Percentiles rank a stretch among this genome's conserved stretches.
Conservation (phyloP, 1,284 basidiomycete species). For the Boletus calvinii region DNA sequence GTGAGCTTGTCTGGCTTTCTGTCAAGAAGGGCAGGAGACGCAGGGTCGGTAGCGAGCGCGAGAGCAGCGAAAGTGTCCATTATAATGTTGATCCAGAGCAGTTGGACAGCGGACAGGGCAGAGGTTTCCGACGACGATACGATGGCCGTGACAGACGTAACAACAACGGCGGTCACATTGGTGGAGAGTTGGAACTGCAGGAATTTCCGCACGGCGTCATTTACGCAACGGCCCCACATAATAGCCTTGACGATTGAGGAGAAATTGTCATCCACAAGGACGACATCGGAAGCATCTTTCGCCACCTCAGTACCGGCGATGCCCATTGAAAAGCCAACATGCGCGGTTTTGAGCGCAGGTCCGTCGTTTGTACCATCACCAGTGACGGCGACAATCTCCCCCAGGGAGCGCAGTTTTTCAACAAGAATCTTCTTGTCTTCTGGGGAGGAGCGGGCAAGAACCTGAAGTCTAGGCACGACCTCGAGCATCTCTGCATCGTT, state of each 20-base stretch:
- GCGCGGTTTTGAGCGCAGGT: constrained; percentile 91
- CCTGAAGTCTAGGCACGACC: constrained; percentile 69
- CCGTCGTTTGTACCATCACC: constrained; percentile 99
- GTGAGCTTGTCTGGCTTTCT: constrained; percentile 89
- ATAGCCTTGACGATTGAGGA: constrained; percentile 95
- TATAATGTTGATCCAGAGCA: constrained; percentile 96
- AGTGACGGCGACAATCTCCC: constrained; percentile 95
- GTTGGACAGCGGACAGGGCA: constrained; percentile 90
- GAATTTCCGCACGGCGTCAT: constrained; percentile 97
- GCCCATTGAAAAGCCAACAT: constrained; percentile 98
- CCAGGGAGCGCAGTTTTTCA: constrained; percentile 82
- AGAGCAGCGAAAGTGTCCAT: constrained; percentile 99
- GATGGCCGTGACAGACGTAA: constrained; percentile 91
- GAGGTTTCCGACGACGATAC: constrained; percentile 77
- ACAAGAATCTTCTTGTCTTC: constrained; percentile 96
- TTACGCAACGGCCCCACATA: constrained; percentile 98
- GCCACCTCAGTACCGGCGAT: constrained; percentile 98
- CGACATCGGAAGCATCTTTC: constrained; percentile 98
- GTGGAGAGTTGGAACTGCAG: constrained; percentile 97
- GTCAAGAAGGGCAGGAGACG: constrained; percentile 76
- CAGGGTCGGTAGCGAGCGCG: constrained; percentile 95
- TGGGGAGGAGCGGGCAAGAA: constrained; percentile 93
- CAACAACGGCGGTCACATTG: constrained; percentile 93
- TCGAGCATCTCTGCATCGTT: constrained; percentile 56
- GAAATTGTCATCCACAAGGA: constrained; percentile 98